Conservation (phyloP, 75 land plant genomes). For the Adiantum capillusveneris region DNA sequence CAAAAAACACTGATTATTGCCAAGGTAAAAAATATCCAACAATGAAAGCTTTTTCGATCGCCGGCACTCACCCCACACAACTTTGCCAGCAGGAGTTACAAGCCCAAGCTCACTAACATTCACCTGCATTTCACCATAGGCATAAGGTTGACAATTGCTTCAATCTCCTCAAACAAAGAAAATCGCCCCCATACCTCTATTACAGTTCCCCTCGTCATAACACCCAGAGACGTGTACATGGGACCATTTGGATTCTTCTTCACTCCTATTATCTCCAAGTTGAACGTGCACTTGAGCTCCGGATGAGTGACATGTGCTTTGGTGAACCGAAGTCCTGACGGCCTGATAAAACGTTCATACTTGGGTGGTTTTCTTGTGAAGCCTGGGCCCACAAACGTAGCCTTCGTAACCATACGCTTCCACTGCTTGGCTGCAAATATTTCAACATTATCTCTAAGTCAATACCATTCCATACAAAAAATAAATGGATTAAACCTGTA, state of each 20-base stretch:
- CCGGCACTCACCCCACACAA: slow-evolving; percentile 96
- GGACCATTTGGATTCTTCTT: slow-evolving; percentile 98
- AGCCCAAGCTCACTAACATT: slow-evolving; percentile 95
- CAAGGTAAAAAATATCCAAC: too few species aligned
- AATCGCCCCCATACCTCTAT: slow-evolving; percentile 62
- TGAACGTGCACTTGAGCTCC: slow-evolving; percentile 94
- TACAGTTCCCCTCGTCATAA: slow-evolving; percentile 84
- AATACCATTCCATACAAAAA: too few species aligned
- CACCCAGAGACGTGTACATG: slow-evolving; percentile 97
- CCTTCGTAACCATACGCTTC: slow-evolving; percentile 98
- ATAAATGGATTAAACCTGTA: too few species aligned
- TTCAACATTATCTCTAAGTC: too few species aligned
- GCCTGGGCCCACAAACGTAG: slow-evolving; percentile 90
- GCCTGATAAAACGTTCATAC: slow-evolving; percentile 96
- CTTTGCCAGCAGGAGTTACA: slow-evolving; percentile 98
- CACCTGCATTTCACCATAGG: slow-evolving; percentile 39
- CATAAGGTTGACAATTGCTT: too few species aligned
- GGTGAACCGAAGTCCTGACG: slow-evolving; percentile 82
- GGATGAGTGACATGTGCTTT: slow-evolving; percentile 99
- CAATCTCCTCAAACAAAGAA: too few species aligned
- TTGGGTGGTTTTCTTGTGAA: slow-evolving; percentile 99
- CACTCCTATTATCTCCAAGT: slow-evolving; percentile 93
- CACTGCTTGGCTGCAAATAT: slow-evolving; percentile 81
- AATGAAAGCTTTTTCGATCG: too few species aligned
- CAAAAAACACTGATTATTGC: too few species aligned